Base-by-base conservation (phyloP, 768 basidiomycete genomes). In the Fomitopsis pulvina region DNA sequence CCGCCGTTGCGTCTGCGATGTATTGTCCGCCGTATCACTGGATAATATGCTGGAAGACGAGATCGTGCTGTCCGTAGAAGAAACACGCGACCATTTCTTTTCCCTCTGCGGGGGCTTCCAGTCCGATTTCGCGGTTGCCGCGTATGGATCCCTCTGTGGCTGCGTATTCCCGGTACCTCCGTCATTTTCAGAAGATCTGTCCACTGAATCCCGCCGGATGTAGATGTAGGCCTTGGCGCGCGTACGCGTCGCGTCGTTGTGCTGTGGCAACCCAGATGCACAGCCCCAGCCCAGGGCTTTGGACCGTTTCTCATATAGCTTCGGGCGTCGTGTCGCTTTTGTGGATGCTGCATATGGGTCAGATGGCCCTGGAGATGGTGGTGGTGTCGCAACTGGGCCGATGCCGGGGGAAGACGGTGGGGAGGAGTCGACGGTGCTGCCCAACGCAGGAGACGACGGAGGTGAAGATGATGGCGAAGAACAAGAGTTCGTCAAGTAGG, bases 311-410 rank as follows among this genome's bases (percentile, higher is more conserved):
- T 81, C 77, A 41, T 78, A 76, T 11, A 69, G 57, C 2, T 73
- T 73, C 24, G 68, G 74, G 3, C 57, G 58, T 57, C 70, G 71
- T 25, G 57, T 66, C 3, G 74, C 71, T 48, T 77, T 78, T 3
- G 75, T 73, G 1, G 81, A 80, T 0, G 74, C 84, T 11, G 85
- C 79, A 47, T 81, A 78, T 0, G 82, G 83, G 56, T 85, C 63
- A 12, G 56, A 16, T 24, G 56, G 48, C 24, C 60, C 60, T 6
- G 59, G 57, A 21, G 56, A 52, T 40, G 68, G 61, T 34, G 72
- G 60, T 38, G 69, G 64, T 53, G 57, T 63, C 66, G 57, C 27
- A 46, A 61, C 1, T 52, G 62, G 50, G 14, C 26, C 61, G 40
- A 68, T 54, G 16, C 45, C 29, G 0, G 68, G 69, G 29, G 70